phyloP scores from a whole-genome alignment of 345 rosid species.

The Pelargonium nanum region DNA sequence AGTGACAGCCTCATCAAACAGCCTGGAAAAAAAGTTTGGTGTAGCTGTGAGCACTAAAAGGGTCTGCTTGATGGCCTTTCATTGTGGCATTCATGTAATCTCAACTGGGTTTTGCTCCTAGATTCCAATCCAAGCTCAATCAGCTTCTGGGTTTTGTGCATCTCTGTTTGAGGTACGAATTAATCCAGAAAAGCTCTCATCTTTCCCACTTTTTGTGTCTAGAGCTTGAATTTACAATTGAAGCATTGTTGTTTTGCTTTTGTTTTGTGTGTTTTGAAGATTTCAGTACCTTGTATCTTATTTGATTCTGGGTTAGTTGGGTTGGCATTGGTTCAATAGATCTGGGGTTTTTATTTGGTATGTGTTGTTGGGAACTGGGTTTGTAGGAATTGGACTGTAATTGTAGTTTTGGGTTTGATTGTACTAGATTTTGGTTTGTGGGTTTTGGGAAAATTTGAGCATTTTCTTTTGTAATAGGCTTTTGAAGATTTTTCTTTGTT shows the following conservation, averaged over 20 bases:
- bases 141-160: slow-evolving; percentile 7
- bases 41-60: slow-evolving; percentile 23
- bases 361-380: slow-evolving; percentile 3
- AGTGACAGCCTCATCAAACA: slow-evolving; percentile 73
- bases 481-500: slow-evolving; percentile 1
- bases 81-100: slow-evolving; percentile 18
- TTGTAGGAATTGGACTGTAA: slow-evolving; percentile 1
- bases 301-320: no score
- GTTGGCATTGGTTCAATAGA: slow-evolving; percentile 19
- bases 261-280: no score
- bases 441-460: slow-evolving; percentile 13
- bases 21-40: slow-evolving; percentile 70
- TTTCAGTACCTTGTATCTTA: no score
- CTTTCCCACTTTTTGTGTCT: not conserved
- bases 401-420: slow-evolving; percentile 7
- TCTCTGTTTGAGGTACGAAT: slow-evolving; percentile 22
- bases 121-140: slow-evolving; percentile 5
- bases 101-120: slow-evolving; percentile 19
- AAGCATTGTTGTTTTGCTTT: no score
- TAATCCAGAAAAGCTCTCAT: not conserved
- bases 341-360: slow-evolving; percentile 7
- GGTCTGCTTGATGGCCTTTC: slow-evolving; percentile 13
- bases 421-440: slow-evolving; percentile 3
- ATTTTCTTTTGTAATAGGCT: not conserved
- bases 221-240: not conserved